Percentiles rank a stretch among this genome's conserved stretches.
Conservation (phyloP, 805 yeast genomes). For the Spathaspora girioi region DNA sequence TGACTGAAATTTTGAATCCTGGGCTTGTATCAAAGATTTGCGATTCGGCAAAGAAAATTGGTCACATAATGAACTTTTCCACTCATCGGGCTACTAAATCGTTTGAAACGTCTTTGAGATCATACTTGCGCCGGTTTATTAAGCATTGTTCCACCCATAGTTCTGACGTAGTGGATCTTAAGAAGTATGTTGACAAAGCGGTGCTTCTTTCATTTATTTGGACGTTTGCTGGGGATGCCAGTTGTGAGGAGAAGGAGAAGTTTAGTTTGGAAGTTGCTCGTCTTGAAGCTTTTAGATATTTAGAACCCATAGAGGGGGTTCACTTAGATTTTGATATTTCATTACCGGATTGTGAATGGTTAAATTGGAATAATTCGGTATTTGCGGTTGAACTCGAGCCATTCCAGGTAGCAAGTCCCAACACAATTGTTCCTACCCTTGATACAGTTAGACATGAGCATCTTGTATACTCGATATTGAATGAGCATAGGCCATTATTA, state of each 20-base stretch:
- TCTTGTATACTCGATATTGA: conserved; percentile 53
- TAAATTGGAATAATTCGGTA: conserved; percentile 35
- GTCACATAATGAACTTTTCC: conserved; percentile 53
- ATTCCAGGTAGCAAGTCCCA: conserved; percentile 56
- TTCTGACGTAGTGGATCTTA: conserved; percentile 19
- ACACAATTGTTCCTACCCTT: conserved; percentile 68
- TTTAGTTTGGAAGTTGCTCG: conserved; percentile 29
- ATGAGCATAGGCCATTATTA: conserved; percentile 56
- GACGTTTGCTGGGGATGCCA: conserved; percentile 63
- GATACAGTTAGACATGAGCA: conserved; percentile 72
- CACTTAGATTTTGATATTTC: conserved; percentile 43
- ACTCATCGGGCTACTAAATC: conserved; percentile 33
- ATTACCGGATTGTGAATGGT: conserved; percentile 47
- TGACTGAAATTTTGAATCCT: conserved; percentile 1
- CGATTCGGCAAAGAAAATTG: conserved; percentile 18
- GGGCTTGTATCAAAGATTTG: conserved; percentile 16
- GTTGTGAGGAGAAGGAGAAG: conserved; percentile 29
- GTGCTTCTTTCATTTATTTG: conserved; percentile 45
- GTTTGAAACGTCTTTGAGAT: conserved; percentile 35
- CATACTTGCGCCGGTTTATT: conserved; percentile 25
- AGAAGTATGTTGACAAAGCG: conserved; percentile 27
- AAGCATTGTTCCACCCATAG: conserved; percentile 5
- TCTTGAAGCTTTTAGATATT: conserved; percentile 12
- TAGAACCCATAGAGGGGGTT: conserved; percentile 9
- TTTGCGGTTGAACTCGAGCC: conserved; percentile 48